A percentile compares a stretch with the other conserved stretches of the same genome.
Conservation (phyloP, 768 basidiomycete species). For the Suillus hirtellus region DNA sequence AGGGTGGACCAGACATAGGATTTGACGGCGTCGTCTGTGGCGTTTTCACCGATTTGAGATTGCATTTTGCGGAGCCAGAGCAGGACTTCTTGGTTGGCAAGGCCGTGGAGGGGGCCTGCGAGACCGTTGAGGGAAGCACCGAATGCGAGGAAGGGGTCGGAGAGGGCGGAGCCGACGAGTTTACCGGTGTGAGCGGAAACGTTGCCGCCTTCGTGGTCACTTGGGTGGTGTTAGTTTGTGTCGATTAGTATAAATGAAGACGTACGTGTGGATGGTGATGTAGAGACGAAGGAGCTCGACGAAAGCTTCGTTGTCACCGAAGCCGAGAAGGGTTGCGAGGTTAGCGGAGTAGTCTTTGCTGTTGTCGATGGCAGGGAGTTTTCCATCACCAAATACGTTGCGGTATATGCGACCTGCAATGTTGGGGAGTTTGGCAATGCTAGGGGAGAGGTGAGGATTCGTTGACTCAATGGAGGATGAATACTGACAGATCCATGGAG, state of each 20-base stretch:
- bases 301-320: constrained; percentile 82
- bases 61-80: constrained; percentile 96
- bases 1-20: constrained; percentile 96
- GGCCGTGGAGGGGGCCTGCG: constrained; percentile 94
- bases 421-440: constrained; percentile 95
- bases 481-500: constrained; percentile 74
- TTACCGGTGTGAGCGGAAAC: constrained; percentile 96
- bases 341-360: constrained; percentile 89
- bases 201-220: constrained; percentile 98
- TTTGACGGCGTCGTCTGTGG: constrained; percentile 84
- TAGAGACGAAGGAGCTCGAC: constrained; percentile 95
- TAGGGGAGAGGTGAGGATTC: constrained; percentile 27
- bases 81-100: constrained; percentile 97
- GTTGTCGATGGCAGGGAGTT: constrained; percentile 81
- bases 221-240: constrained; percentile 23
- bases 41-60: constrained; percentile 79
- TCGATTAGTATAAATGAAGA: not conserved
- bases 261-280: constrained; percentile 91
- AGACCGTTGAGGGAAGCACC: constrained; percentile 93
- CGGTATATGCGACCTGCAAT: constrained; percentile 93
- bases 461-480: not conserved
- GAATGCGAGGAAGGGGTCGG: constrained; percentile 96
- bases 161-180: constrained; percentile 91
- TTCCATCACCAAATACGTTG: constrained; percentile 86
- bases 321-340: constrained; percentile 87